phyloP scores from a whole-genome alignment of 176 grass and related monocot species.

The Bothriochloa decipiens region DNA sequence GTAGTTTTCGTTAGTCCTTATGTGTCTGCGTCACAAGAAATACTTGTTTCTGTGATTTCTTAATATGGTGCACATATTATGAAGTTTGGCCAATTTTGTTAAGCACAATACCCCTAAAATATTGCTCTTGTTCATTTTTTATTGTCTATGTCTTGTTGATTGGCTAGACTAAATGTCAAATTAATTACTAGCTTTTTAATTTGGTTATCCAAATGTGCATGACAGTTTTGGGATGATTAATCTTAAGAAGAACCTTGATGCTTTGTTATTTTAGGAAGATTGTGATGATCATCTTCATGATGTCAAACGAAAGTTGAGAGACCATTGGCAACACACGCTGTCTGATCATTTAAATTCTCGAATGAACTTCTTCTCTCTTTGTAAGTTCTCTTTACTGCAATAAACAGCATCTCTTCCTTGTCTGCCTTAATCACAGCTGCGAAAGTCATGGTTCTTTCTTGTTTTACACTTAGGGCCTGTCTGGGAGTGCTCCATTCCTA shows the following conservation, averaged over 20 bases:
- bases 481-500: background rate
- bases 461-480: background rate
- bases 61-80: background rate
- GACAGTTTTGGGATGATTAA: background rate
- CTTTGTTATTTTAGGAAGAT: slow-evolving; percentile 48
- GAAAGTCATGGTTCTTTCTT: slow-evolving; percentile 9
- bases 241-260: background rate
- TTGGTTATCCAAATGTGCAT: slow-evolving; percentile 18
- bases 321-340: slow-evolving; percentile 59
- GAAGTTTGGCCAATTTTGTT: slow-evolving; percentile 11
- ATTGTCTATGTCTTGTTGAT: slow-evolving; percentile 7
- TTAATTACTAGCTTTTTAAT: background rate
- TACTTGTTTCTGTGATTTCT: slow-evolving; percentile 2
- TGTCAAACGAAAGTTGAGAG: slow-evolving; percentile 57
- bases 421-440: background rate
- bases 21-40: background rate
- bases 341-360: slow-evolving; percentile 51
- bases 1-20: slow-evolving; percentile 6
- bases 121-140: background rate
- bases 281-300: slow-evolving; percentile 43
- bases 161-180: slow-evolving; percentile 6
- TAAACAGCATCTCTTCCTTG: background rate
- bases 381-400: slow-evolving; percentile 49
- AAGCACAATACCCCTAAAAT: background rate
- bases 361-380: slow-evolving; percentile 69